Percentiles rank a stretch among this genome's conserved stretches.
Evolutionary conservation across 768 basidiomycete genomes (phyloP).

Genomic region (Tylopilus sp.): DNA sequence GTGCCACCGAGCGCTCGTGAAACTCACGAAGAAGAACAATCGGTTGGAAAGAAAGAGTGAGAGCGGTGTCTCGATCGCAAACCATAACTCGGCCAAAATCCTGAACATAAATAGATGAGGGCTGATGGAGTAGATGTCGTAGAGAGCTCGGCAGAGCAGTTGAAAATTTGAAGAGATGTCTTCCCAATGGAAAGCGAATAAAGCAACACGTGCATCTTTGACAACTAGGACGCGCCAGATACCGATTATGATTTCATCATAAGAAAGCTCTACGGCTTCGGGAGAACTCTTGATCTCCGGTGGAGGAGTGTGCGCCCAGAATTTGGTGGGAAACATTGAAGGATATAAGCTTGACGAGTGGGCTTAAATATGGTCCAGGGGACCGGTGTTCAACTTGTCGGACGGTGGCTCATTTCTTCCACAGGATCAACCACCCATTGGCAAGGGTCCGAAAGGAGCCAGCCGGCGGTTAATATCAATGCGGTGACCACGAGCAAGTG

Average conservation of each 20-base stretch:
- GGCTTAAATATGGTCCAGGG: neutral
- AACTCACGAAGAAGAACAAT: constrained; percentile 20
- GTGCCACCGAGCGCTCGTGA: neutral
- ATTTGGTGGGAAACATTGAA: neutral
- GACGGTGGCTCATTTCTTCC: neutral
- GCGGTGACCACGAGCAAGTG: no score
- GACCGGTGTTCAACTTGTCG: no score
- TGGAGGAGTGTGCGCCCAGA: neutral
- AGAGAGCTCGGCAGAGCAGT: constrained; percentile 14
- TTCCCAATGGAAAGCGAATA: constrained; percentile 10
- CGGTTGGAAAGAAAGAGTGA: constrained; percentile 23
- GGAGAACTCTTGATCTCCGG: neutral
- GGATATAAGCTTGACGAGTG: neutral
- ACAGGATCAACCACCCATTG: neutral
- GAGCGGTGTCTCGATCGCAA: constrained; percentile 16
- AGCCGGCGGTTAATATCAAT: no score
- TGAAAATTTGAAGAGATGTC: neutral
- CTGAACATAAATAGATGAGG: constrained; percentile 15
- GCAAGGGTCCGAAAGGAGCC: no score
- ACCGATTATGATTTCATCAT: constrained; percentile 18
- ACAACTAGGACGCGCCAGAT: constrained; percentile 24
- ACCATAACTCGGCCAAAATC: constrained; percentile 15
- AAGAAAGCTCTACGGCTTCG: neutral
- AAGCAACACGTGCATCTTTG: constrained; percentile 6
- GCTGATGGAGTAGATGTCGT: constrained; percentile 23